A percentile compares a stretch with the other conserved stretches of the same genome.
Evolutionary conservation across 2,329 filamentous ascomycete genomes (phyloP).

Genomic region (Dendryphion nanum): DNA sequence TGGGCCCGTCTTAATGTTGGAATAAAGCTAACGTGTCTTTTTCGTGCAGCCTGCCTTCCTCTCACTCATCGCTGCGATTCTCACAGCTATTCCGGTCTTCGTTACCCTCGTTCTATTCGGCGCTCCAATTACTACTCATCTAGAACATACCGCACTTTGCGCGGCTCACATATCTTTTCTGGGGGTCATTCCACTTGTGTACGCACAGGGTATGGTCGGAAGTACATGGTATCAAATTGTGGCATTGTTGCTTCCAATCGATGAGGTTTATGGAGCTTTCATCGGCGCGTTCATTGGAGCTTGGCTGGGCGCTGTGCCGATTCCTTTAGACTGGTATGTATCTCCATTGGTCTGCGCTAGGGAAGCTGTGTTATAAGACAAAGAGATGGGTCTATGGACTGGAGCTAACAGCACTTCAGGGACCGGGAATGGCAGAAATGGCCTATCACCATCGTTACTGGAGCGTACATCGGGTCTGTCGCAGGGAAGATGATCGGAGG

Average conservation of each 20-base stretch:
- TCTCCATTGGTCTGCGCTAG: no score
- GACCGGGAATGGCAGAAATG: conserved; percentile 99
- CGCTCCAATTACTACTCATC: conserved; percentile 81
- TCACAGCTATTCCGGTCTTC: conserved; percentile 58
- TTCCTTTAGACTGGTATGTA: conserved; percentile 83
- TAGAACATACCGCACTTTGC: conserved; percentile 73
- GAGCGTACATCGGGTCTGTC: conserved; percentile 75
- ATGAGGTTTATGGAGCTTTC: conserved; percentile 79
- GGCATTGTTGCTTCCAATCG: conserved; percentile 68
- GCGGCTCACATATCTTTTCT: conserved; percentile 80
- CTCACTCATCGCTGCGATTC: conserved; percentile 60
- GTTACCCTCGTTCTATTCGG: conserved; percentile 80
- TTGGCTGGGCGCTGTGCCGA: conserved; percentile 92
- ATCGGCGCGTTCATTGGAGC: conserved; percentile 78
- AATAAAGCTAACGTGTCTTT: conserved; percentile 8
- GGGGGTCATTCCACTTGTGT: conserved; percentile 75
- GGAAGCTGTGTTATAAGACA: no score
- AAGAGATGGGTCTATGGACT: no score
- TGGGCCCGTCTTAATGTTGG: neutral
- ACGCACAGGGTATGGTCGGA: conserved; percentile 76
- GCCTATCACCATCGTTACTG: conserved; percentile 87
- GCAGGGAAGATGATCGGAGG: conserved; percentile 65
- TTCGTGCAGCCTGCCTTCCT: conserved; percentile 64
- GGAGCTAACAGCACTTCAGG: conserved; percentile 38
- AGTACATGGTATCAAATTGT: conserved; percentile 69